Base-by-base conservation (phyloP, 371 early-diverging fungal genomes). In the Mucor racemosus region DNA sequence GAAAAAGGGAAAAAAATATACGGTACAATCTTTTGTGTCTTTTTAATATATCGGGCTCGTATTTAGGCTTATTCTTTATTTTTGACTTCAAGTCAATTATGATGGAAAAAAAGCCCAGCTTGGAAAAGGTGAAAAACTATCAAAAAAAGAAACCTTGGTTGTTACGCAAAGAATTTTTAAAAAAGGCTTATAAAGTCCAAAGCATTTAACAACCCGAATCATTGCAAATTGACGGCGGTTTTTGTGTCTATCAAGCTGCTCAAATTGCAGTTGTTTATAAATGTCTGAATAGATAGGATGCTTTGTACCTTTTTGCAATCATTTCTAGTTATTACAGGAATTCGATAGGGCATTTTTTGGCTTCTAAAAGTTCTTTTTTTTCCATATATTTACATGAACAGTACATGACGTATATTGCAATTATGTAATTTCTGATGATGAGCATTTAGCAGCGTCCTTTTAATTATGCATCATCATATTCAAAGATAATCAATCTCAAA, bases 1-100 rank as follows among this genome's bases (percentile, higher is more conserved):
- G 55, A 35, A 53, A 53, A 53, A 50, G 10, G 53, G 31, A 53
- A 53, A 53, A 53, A 53, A 53, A 53, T 44, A 44, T 17, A 26
- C 26, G 26, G n/a, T 3, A 44, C 44, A 44, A 44, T 44, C 44
- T 44, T 44, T 44, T 44, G 44, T 44, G 44, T 44, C 44, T 44
- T n/a, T 44, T 44, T 8, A 44, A 44, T 44, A 44, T 17, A n/a
- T 44, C 44, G 44, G 44, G 44, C 44, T 44, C 44, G 44, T 44
- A 44, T 44, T 44, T 44, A 44, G 44, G 44, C 44, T 44, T 44
- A 17, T 44, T 44, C 44, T 44, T 44, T 17, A 44, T 17, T 44
- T 44, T 44, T 44, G 44, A 44, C 44, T 44, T 44, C 17, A 44
- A 44, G 44, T 44, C 44, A 44, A 44, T 44, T 7, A 44, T 44